Conservation (phyloP, 1,139 yeast genomes). For the Arxiozyma bovina region DNA sequence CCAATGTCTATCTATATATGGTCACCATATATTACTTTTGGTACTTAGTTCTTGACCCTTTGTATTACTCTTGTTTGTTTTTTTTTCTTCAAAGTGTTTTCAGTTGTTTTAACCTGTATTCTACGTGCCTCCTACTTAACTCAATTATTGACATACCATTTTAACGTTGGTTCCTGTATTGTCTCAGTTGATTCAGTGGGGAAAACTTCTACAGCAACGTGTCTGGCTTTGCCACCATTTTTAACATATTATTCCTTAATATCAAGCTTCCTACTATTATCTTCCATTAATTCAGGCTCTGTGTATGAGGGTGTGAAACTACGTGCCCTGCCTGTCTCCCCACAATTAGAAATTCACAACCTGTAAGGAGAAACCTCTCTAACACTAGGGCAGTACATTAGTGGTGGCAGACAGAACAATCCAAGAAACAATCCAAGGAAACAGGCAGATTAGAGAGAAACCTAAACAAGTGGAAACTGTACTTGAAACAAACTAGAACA, state of each 20-base stretch:
- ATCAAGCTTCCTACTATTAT: neutral
- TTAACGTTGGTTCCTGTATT: constrained; percentile 21
- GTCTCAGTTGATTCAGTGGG: constrained; percentile 7
- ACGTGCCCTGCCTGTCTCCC: neutral
- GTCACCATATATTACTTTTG: neutral
- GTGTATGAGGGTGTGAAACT: neutral
- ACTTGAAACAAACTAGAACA: neutral
- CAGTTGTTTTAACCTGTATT: neutral
- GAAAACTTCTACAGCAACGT: neutral
- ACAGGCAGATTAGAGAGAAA: neutral
- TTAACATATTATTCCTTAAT: neutral
- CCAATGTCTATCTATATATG: neutral
- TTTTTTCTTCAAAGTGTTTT: too few species aligned
- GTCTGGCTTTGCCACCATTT: neutral
- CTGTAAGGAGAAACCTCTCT: neutral
- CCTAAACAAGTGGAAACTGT: neutral
- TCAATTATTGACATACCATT: constrained; percentile 19
- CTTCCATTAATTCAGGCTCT: neutral
- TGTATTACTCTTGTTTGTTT: too few species aligned
- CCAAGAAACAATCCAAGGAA: neutral
- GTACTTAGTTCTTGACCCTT: neutral
- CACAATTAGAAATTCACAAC: neutral
- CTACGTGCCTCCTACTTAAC: neutral
- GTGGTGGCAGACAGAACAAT: neutral
- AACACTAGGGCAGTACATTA: neutral